Evolutionary conservation across 805 yeast genomes (phyloP), one percentile per base, ranked within the genome.

Genomic region (Candida insectalens): DNA sequence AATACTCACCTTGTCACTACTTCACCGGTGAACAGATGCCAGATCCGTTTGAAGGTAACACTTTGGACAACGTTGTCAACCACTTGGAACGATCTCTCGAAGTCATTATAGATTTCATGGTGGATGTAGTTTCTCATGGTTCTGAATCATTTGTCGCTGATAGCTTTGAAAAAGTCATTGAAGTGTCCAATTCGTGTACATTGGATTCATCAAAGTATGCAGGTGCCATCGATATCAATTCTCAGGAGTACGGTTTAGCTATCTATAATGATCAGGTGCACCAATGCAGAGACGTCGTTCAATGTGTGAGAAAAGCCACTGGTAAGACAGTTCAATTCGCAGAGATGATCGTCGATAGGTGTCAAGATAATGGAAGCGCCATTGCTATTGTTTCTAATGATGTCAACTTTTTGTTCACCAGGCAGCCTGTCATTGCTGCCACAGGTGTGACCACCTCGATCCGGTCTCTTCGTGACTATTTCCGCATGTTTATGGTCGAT

Each of bases 211-310:
- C 45, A 1, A 57, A 57, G 19, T 81, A 81, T 44, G 63, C 60
- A 2, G 65, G 53, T 2, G 50, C n/a, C n/a, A n/a, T 49, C 3
- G 74, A 67, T 34, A 47, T 49, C 35, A 63, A 67, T 19, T 62
- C 74, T 13, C 64, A 57, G 4, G 65, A 65, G 40, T 83, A 64
- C 55, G 71, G 63, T 18, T 57, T 85, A 19, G 54, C 75, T 21
- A 57, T 82, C 3, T 84, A 83, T 66, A 84, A 87, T 45, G 95
- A 85, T 49, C 92, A 80, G 45, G 66, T 72, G 23, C 76, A 81
- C 37, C 89, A 87, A 36, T 75, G 69, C 43, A 62, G 74, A 36
- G 94, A 85, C 48, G 87, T 88, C 0, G 71, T 75, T 3, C 77
- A 74, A 34, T 54, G 83, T 25, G 72, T 85, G 6, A 64, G 71